Base-by-base conservation (phyloP, 2,329 filamentous ascomycete species). In the Acrocalymma vagum region DNA sequence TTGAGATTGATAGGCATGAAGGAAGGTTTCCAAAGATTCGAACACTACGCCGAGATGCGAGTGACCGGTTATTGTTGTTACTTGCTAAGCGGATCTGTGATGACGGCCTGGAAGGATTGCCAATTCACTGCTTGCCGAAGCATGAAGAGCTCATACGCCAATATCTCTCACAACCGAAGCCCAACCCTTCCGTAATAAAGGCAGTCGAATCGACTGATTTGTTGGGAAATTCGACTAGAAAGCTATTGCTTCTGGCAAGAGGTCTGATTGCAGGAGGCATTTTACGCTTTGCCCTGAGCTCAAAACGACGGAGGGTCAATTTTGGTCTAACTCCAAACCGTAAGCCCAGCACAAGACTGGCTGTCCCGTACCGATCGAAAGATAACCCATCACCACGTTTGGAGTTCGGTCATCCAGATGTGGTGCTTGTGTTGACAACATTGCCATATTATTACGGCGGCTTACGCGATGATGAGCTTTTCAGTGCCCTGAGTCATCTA, bases 301-400 rank as follows among this genome's bases (percentile, higher is more conserved):
- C 78, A n/a, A 86, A 86, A 50, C 69, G 83, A 4, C 87, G 81
- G 81, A 65, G 78, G 6, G 83, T 87, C 0, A 76, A 86, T 36
- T 87, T 84, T 42, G 84, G 84, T 0, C 68, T 79, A 2, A 74
- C 81, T 51, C 48, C 54, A 0, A 30, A 11, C 6, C 45, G 55
- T 6, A 54, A 85, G 81, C 49, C 86, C 85, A 48, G 83, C 84
- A 48, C 42, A 4, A 24, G 34, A 26, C 42, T 59, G 5, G 56
- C 52, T 0, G 85, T 88, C 0, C 85, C 85, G 0, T 88, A 77
- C 35, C 73, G 80, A 10, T 83, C 84, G 0, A 87, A 88, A 42
- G 85, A 83, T 1, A 72, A 77, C 1, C 84, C 85, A 0, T 78
- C 77, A 0, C 76, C 80, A 0, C 75, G 80, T 9, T 79, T 84